Percentiles rank a stretch among this genome's conserved stretches.
Evolutionary conservation across 2,329 filamentous ascomycete species (phyloP).

Genomic region (Xylariales sp.): DNA sequence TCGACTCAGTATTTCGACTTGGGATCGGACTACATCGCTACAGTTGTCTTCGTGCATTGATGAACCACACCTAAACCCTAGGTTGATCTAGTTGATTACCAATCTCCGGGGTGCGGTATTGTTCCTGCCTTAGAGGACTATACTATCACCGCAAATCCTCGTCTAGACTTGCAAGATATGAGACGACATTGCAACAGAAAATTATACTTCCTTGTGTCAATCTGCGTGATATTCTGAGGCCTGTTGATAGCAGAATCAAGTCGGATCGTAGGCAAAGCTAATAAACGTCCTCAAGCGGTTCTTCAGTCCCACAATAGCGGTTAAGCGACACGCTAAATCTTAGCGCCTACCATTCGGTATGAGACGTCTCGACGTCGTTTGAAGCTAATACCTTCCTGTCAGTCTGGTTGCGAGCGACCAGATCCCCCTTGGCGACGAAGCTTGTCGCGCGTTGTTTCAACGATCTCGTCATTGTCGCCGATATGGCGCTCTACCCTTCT

Average conservation of each 20-base stretch:
- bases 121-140: not conserved
- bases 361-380: slow-evolving; percentile 9
- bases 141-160: not conserved
- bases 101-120: not conserved
- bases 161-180: not conserved
- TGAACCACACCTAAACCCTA: too few relatives aligned
- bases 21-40: too few relatives aligned
- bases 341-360: slow-evolving; percentile 4
- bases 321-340: too few relatives aligned
- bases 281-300: too few relatives aligned
- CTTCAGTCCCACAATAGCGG: too few relatives aligned
- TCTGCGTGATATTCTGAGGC: too few relatives aligned
- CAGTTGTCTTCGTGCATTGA: too few relatives aligned
- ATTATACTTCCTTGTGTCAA: too few relatives aligned
- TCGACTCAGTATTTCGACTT: too few relatives aligned
- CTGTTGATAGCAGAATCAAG: too few relatives aligned
- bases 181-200: not conserved
- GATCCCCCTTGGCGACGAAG: slow-evolving; percentile 3
- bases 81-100: too few relatives aligned
- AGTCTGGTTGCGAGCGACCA: not conserved
- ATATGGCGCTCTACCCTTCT: not conserved
- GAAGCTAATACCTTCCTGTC: slow-evolving; percentile 2
- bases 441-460: slow-evolving; percentile 1
- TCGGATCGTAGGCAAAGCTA: too few relatives aligned
- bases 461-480: not conserved